Percentiles rank a stretch among this genome's conserved stretches.
Conservation (phyloP, 331 rosid genomes). For the Quercus tomentella region DNA sequence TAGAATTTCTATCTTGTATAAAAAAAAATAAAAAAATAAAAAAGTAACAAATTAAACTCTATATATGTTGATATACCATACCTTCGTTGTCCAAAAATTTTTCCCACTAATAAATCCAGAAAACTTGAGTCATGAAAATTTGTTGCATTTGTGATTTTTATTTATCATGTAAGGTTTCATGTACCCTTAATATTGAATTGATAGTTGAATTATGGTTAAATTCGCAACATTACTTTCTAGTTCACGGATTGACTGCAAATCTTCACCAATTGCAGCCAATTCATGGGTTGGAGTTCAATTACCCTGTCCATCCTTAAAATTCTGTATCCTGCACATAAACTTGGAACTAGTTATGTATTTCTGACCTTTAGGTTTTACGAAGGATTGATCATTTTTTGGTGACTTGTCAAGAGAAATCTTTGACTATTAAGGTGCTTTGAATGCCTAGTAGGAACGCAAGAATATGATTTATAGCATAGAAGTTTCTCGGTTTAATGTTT, state of each 20-base stretch:
- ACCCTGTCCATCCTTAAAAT: neutral
- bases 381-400: too few relatives aligned
- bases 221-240: neutral
- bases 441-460: neutral
- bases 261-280: too few relatives aligned
- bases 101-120: neutral
- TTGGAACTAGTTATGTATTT: neutral
- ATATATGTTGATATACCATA: too few relatives aligned
- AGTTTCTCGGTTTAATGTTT: neutral
- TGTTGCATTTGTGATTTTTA: neutral
- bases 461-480: neutral
- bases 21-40: too few relatives aligned
- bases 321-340: neutral
- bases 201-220: too few relatives aligned
- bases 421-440: neutral
- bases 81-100: too few relatives aligned
- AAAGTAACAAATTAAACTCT: too few relatives aligned
- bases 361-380: too few relatives aligned
- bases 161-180: constrained; percentile 18
- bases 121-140: neutral
- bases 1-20: too few relatives aligned
- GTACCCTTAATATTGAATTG: constrained; percentile 38
- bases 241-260: neutral
- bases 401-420: neutral
- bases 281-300: neutral